Conservation (phyloP, 2,329 filamentous ascomycete genomes). For the Rachicladosporium sp. region DNA sequence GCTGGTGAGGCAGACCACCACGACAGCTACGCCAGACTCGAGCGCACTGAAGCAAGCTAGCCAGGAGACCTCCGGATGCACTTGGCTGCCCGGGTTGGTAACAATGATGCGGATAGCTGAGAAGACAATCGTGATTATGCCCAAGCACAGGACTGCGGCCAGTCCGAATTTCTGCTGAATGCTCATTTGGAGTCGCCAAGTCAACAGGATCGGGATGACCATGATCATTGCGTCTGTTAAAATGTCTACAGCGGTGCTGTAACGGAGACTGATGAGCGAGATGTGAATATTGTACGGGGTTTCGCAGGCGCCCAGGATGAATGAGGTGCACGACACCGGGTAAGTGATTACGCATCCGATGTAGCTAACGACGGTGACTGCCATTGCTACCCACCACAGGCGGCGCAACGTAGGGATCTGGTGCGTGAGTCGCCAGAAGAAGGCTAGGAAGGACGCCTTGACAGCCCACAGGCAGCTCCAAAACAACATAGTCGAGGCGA, state of each 20-base stretch:
- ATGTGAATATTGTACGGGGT: slow-evolving; percentile 2
- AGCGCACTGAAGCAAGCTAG: slow-evolving; percentile 8
- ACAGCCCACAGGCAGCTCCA: slow-evolving; percentile 15
- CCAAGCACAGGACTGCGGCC: slow-evolving; percentile 10
- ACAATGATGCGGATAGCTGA: slow-evolving; percentile 7
- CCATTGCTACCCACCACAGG: slow-evolving; percentile 12
- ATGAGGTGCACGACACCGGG: slow-evolving; percentile 10
- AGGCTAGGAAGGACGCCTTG: slow-evolving; percentile 13
- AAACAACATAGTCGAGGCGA: slow-evolving; percentile 12
- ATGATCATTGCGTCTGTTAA: slow-evolving; percentile 9
- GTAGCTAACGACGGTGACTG: slow-evolving; percentile 8
- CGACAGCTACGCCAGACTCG: slow-evolving; percentile 9
- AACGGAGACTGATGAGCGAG: slow-evolving; percentile 7
- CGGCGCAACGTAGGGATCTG: slow-evolving; percentile 6
- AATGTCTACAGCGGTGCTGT: slow-evolving; percentile 13
- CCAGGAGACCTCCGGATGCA: slow-evolving; percentile 10
- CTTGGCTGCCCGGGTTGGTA: slow-evolving; percentile 5
- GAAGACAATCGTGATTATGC: slow-evolving; percentile 13
- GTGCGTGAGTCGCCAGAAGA: slow-evolving; percentile 9
- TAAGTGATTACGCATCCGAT: slow-evolving; percentile 9
- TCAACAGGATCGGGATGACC: slow-evolving; percentile 3
- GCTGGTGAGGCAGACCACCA: slow-evolving; percentile 8
- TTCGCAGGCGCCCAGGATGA: slow-evolving; percentile 6
- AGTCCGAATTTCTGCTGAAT: slow-evolving; percentile 9
- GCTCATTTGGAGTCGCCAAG: slow-evolving; percentile 2